A percentile compares a stretch with the other conserved stretches of the same genome.
phyloP scores from a whole-genome alignment of 768 basidiomycete genomes.

The Strobilomyces dryophilus region DNA sequence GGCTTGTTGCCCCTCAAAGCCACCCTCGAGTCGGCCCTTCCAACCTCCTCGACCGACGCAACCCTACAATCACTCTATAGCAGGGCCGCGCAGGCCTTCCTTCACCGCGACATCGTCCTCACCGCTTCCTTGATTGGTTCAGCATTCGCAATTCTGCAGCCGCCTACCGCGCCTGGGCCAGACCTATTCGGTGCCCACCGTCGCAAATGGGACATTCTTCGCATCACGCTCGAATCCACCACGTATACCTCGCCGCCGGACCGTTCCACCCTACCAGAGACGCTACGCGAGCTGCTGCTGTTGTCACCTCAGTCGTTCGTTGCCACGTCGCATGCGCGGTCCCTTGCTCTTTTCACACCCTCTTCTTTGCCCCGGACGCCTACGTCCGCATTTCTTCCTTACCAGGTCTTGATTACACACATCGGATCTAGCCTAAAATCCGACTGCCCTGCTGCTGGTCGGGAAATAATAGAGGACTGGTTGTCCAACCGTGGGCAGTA shows the following conservation, averaged over 20 bases:
- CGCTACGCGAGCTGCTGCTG: slow-evolving; percentile 48
- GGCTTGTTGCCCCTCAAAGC: slow-evolving; percentile 37
- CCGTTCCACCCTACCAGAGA: slow-evolving; percentile 40
- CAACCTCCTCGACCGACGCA: slow-evolving; percentile 33
- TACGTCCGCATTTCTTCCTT: slow-evolving; percentile 57
- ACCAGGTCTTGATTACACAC: slow-evolving; percentile 66
- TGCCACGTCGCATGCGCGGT: slow-evolving; percentile 55
- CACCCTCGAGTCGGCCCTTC: slow-evolving; percentile 5
- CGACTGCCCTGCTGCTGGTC: slow-evolving; percentile 54
- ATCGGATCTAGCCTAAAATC: slow-evolving; percentile 67
- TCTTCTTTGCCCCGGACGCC: slow-evolving; percentile 34
- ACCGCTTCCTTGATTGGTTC: slow-evolving; percentile 63
- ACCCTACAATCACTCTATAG: slow-evolving; percentile 70
- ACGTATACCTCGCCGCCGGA: slow-evolving; percentile 55
- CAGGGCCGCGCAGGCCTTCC: slow-evolving; percentile 75
- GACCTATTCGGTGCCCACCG: slow-evolving; percentile 50
- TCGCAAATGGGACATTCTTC: slow-evolving; percentile 83
- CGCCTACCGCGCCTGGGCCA: slow-evolving; percentile 28
- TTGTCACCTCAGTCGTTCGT: slow-evolving; percentile 60
- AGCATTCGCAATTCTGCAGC: slow-evolving; percentile 60
- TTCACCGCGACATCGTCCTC: slow-evolving; percentile 65
- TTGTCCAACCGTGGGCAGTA: slow-evolving; percentile 52
- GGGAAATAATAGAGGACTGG: slow-evolving; percentile 76
- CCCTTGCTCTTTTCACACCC: slow-evolving; percentile 66
- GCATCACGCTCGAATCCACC: slow-evolving; percentile 78